A percentile compares a stretch with the other conserved stretches of the same genome.
phyloP scores from a whole-genome alignment of 2,329 filamentous ascomycete genomes.

The Penicillium sclerotigenum region DNA sequence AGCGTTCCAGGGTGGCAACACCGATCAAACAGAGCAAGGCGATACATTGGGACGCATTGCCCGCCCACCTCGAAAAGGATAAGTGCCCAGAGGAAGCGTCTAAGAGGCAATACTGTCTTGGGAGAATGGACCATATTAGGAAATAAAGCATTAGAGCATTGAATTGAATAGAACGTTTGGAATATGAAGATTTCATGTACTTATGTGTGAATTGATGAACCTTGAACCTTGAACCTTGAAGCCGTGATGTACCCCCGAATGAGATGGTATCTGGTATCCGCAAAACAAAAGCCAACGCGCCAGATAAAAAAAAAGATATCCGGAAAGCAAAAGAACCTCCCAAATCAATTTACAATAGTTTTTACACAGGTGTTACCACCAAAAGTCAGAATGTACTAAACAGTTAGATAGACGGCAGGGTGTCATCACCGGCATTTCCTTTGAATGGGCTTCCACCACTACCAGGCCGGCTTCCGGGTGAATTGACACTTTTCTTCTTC shows the following conservation, averaged over 20 bases:
- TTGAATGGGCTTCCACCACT: slow-evolving; percentile 16
- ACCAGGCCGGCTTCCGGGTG: slow-evolving; percentile 20
- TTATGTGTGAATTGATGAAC: neutral
- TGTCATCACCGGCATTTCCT: neutral
- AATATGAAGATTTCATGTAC: neutral
- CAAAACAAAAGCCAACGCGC: neutral
- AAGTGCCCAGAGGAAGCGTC: neutral
- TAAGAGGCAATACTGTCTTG: neutral
- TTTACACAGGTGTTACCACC: neutral
- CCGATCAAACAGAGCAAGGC: slow-evolving; percentile 9
- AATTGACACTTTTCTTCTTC: slow-evolving; percentile 16
- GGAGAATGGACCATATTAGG: neutral
- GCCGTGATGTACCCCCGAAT: neutral
- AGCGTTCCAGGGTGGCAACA: slow-evolving; percentile 12
- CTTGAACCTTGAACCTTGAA: neutral
- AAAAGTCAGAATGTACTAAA: neutral
- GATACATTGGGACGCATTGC: slow-evolving; percentile 7
- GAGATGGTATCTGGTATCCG: slow-evolving; percentile 5
- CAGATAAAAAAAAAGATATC: neutral
- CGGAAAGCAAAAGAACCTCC: neutral
- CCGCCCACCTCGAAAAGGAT: slow-evolving; percentile 5
- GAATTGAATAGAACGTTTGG: neutral
- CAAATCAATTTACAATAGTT: neutral
- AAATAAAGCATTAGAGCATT: neutral
- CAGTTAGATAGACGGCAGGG: neutral